A percentile compares a stretch with the other conserved stretches of the same genome.
Evolutionary conservation across 495 filamentous ascomycete species (phyloP).

Genomic region (Talaromyces thailandensis): DNA sequence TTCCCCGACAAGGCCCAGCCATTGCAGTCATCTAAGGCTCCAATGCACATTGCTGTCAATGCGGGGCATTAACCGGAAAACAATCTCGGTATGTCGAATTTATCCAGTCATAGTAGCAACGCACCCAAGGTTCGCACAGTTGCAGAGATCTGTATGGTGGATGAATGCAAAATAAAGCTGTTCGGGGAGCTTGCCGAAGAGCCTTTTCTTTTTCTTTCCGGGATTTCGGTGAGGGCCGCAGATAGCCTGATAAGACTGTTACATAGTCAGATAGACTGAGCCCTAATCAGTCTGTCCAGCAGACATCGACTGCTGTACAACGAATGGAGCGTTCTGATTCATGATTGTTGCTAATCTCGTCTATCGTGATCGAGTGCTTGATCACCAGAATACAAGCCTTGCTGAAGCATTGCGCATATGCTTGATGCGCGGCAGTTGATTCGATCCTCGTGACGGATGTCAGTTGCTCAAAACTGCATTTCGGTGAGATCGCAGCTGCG

Average conservation of each 20-base stretch:
- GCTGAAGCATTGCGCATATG: neutral
- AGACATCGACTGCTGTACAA: neutral
- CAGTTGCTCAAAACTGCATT: neutral
- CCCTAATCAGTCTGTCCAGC: neutral
- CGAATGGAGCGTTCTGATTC: neutral
- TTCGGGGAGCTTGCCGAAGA: neutral
- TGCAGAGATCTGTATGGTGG: neutral
- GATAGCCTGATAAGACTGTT: neutral
- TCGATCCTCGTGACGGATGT: neutral
- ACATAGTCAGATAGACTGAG: too few relatives aligned
- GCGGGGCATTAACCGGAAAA: neutral
- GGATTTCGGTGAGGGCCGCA: neutral
- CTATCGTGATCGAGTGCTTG: neutral
- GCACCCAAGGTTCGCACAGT: neutral
- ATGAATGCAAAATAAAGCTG: neutral
- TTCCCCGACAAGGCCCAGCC: neutral
- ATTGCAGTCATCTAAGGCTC: neutral
- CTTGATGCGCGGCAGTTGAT: neutral
- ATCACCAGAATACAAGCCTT: neutral
- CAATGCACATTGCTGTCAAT: neutral
- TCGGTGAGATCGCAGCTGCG: neutral
- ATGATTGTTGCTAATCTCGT: neutral
- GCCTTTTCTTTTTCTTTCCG: neutral
- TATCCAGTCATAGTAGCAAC: neutral
- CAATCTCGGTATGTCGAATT: neutral